Base-by-base conservation (phyloP, 768 basidiomycete genomes). In the Pleurotus tuoliensis region DNA sequence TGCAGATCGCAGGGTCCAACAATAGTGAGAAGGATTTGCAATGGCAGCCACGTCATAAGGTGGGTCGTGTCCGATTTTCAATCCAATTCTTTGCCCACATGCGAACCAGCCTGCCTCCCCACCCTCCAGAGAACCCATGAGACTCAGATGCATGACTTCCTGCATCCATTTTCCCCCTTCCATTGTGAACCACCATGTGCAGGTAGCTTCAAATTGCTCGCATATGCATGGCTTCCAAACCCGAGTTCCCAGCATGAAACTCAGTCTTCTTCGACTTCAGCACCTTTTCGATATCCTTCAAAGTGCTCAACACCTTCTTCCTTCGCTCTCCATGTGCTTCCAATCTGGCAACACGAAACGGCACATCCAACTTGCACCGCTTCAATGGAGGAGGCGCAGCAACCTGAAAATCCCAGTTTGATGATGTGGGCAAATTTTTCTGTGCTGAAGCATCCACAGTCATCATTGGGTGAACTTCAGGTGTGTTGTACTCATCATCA, bases 51-150 rank as follows among this genome's bases (percentile, higher is more conserved):
- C 55, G 47, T 3, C 52, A 12, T 22, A 70, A 71, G 27, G 20
- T 37, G 1, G 69, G 69, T n/a, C 71, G 56, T 9, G 51, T 30
- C 37, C 67, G 38, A 15, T 55, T 25, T 3, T 60, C 46, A 0
- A 74, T 48, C 67, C 67, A 72, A 1, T 30, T 15, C 18, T 30
- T 46, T 11, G 58, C 62, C 72, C 71, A 72, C 16, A 55, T 48
- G 9, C 63, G 38, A 27, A 71, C 62, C 55, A 63, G 27, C 25
- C 60, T 45, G 0, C 66, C 63, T 20, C 69, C 71, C 68, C 69
- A 72, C 18, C 61, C 61, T 15, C 18, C 56, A 6, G 68, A 47
- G 64, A 73, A 73, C 1, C 71, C 69, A 16, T 70, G 62, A 22
- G 50, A 61, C 55, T 73, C 66, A 15, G 71, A 68, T 8, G 68